These are phyloP conservation scores for Suhomyces bolitotheri DNA, from an alignment of 1,139 yeast species.

Conservation along the genomic window DNA sequence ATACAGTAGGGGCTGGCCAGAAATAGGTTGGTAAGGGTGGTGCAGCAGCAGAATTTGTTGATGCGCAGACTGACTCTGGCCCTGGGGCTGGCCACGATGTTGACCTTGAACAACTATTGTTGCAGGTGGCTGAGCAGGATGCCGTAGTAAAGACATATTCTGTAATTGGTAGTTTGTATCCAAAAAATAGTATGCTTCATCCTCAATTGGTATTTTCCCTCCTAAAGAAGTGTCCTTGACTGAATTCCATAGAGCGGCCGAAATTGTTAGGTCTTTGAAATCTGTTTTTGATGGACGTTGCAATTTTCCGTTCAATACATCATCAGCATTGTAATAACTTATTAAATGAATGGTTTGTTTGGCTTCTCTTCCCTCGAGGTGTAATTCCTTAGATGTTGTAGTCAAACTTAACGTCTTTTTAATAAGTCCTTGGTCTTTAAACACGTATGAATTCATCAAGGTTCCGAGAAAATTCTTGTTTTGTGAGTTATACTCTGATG, in stretches of 20 bases:
- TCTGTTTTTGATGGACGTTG: slow-evolving; percentile 59
- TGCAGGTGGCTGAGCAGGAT: slow-evolving; percentile 14
- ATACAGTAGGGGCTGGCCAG: slow-evolving; percentile 12
- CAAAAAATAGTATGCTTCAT: slow-evolving; percentile 53
- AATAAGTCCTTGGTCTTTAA: slow-evolving; percentile 73
- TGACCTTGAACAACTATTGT: slow-evolving; percentile 10
- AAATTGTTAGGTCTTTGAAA: slow-evolving; percentile 52
- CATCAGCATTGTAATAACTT: slow-evolving; percentile 74
- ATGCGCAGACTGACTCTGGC: slow-evolving; percentile 8
- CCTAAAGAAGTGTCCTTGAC: slow-evolving; percentile 64
- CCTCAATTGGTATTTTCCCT: slow-evolving; percentile 52
- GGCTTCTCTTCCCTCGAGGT: slow-evolving; percentile 28
- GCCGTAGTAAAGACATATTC: slow-evolving; percentile 37
- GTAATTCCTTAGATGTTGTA: slow-evolving; percentile 38
- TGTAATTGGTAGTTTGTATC: slow-evolving; percentile 49
- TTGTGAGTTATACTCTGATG: slow-evolving; percentile 1
- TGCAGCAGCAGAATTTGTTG: slow-evolving; percentile 4
- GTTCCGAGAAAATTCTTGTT: slow-evolving; percentile 13
- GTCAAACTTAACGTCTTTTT: slow-evolving; percentile 79
- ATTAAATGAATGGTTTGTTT: slow-evolving; percentile 68
- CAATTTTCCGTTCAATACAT: slow-evolving; percentile 61
- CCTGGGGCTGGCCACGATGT: slow-evolving; percentile 8
- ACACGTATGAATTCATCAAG: slow-evolving; percentile 59
- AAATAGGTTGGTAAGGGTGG: slow-evolving; percentile 8
- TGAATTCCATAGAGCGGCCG: slow-evolving; percentile 61